Conservation (phyloP, 1,284 basidiomycete genomes). For the Thelephora terrestris region DNA sequence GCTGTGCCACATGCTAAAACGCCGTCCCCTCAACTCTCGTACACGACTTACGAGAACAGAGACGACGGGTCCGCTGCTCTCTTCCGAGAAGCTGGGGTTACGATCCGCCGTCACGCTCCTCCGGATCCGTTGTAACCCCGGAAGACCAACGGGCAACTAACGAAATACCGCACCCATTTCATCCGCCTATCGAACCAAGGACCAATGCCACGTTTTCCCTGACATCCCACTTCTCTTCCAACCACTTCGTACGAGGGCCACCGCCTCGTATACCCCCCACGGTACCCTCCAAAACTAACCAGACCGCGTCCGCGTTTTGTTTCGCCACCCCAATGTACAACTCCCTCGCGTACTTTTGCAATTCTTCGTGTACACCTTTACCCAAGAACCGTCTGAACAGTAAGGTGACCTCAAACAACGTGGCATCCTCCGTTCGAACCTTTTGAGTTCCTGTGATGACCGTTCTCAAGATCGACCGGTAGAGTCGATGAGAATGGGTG, state of each 20-base stretch:
- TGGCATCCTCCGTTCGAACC: slow-evolving; percentile 59
- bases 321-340: slow-evolving; percentile 52
- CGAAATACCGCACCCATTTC: neutral
- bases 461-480: slow-evolving; percentile 61
- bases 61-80: slow-evolving; percentile 75
- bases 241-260: slow-evolving; percentile 22
- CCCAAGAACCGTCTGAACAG: slow-evolving; percentile 70
- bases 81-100: slow-evolving; percentile 70
- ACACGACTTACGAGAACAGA: slow-evolving; percentile 26
- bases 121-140: slow-evolving; percentile 7
- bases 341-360: slow-evolving; percentile 54
- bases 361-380: slow-evolving; percentile 52
- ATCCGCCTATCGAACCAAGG: slow-evolving; percentile 17
- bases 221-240: slow-evolving; percentile 57
- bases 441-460: slow-evolving; percentile 55
- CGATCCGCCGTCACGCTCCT: slow-evolving; percentile 55
- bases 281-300: slow-evolving; percentile 63
- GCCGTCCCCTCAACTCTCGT: slow-evolving; percentile 1
- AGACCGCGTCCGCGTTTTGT: slow-evolving; percentile 72
- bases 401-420: slow-evolving; percentile 72
- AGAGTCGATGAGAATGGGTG: slow-evolving; percentile 68
- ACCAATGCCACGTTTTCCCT: slow-evolving; percentile 39
- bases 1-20: too few relatives aligned
- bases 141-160: neutral
- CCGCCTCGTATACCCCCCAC: slow-evolving; percentile 29